Percentiles rank a stretch among this genome's conserved stretches.
Conservation (phyloP, 495 filamentous ascomycete species). For the Trichoderma asperelloides region DNA sequence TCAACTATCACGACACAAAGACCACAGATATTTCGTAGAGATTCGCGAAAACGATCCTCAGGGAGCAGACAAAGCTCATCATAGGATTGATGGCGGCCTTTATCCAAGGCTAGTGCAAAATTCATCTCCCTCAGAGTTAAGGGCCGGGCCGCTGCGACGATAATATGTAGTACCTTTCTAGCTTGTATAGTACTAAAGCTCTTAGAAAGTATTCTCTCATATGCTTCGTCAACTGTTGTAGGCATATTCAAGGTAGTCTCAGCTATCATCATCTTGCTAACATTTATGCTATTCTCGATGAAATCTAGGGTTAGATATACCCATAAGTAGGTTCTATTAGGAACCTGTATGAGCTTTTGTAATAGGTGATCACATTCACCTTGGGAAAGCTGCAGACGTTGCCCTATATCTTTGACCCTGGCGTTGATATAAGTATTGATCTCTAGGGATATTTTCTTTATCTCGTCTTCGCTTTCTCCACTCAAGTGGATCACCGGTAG, state of each 20-base stretch:
- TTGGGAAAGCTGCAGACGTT: not conserved
- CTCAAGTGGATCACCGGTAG: constrained; percentile 14
- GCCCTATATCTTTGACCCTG: constrained; percentile 2
- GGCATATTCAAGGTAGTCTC: constrained; percentile 11
- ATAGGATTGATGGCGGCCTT: not conserved
- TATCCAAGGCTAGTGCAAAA: constrained; percentile 10
- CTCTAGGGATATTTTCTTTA: constrained; percentile 15
- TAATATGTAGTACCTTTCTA: constrained; percentile 14
- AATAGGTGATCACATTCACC: not conserved
- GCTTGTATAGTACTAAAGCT: not conserved
- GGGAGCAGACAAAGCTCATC: constrained; percentile 16
- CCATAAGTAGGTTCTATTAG: constrained; percentile 18
- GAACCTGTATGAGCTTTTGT: constrained; percentile 2
- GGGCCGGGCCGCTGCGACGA: constrained; percentile 17
- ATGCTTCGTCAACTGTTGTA: constrained; percentile 16
- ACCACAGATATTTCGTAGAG: constrained; percentile 17
- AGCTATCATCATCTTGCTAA: constrained; percentile 11
- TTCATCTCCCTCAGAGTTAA: constrained; percentile 15
- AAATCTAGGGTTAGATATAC: constrained; percentile 14
- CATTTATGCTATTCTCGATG: constrained; percentile 11
- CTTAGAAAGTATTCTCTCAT: constrained; percentile 18
- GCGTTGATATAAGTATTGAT: constrained; percentile 9
- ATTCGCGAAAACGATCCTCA: constrained; percentile 11
- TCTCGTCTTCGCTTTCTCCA: constrained; percentile 24
- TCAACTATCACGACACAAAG: constrained; percentile 16